Evolutionary conservation across 164 flowering plant species (phyloP).

Genomic region (Malania oleifera): DNA sequence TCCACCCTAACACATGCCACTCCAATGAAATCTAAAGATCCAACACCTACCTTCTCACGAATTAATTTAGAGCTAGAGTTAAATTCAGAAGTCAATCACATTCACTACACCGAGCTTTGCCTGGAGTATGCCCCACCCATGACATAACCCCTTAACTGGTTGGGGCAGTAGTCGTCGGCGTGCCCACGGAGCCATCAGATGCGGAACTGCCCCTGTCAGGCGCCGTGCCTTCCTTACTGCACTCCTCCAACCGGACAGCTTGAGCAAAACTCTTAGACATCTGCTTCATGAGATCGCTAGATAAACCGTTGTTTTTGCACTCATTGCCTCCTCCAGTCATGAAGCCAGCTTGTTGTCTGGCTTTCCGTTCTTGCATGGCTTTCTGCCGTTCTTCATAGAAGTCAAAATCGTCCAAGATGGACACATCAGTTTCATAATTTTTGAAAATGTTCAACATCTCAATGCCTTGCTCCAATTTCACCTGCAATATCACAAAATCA

Average conservation of each 20-base stretch:
- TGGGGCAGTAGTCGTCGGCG: slow-evolving; percentile 15
- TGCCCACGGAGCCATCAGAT: slow-evolving; percentile 18
- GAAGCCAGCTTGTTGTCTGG: slow-evolving; percentile 47
- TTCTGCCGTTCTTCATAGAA: slow-evolving; percentile 69
- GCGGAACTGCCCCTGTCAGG: slow-evolving; percentile 25
- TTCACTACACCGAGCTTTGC: slow-evolving; percentile 8
- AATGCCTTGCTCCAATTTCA: slow-evolving; percentile 67
- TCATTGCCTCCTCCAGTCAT: slow-evolving; percentile 30
- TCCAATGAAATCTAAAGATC: slow-evolving; percentile 7
- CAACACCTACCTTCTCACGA: slow-evolving; percentile 10
- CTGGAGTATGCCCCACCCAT: background rate
- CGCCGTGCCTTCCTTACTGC: slow-evolving; percentile 23
- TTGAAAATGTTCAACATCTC: slow-evolving; percentile 72
- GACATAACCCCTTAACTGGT: slow-evolving; percentile 15
- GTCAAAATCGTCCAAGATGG: slow-evolving; percentile 71
- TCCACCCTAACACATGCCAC: slow-evolving; percentile 4
- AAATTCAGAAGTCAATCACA: slow-evolving; percentile 3
- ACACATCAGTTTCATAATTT: slow-evolving; percentile 48
- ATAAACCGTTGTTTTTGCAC: slow-evolving; percentile 22
- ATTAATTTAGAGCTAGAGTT: background rate
- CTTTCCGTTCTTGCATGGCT: slow-evolving; percentile 65
- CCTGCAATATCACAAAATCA: slow-evolving; percentile 33
- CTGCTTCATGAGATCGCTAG: slow-evolving; percentile 40
- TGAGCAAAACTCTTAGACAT: slow-evolving; percentile 61
- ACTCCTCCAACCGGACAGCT: slow-evolving; percentile 51